Base-by-base conservation (phyloP, 2,329 filamentous ascomycete species). In the Balansia obtecta region DNA sequence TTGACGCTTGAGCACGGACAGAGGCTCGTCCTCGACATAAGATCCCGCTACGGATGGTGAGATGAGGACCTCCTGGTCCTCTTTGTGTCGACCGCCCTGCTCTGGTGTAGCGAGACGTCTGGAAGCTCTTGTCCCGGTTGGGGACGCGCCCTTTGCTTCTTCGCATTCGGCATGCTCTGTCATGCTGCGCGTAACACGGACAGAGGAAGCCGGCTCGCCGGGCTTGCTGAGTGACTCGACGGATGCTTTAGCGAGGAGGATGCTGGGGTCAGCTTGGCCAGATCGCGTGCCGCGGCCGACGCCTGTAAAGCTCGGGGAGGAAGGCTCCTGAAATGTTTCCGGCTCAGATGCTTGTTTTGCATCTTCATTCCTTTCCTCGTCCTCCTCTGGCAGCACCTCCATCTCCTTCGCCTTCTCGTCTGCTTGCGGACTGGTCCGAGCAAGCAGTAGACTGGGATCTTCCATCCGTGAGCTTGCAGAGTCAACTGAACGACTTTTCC, bases 1-100 rank as follows among this genome's bases (percentile, higher is more conserved):
- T 46, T 74, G 70, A 2, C 68, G 53, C 57, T 75, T 77, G 37
- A 74, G 62, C 1, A 63, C 59, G 40, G 63, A 61, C 52, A 65
- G 50, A 30, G 58, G 59, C 44, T 63, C 60, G 41, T 63, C 60
- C 45, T 58, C 54, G 12, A 48, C 33, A 18, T 52, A 53, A 49
- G 51, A 61, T 34, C 45, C 60, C 27, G 58, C 54, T 30, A 63
- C 57, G 4, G 63, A 64, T 6, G 66, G 62, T 12, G 63, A 60
- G 30, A 55, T 56, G 27, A 58, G 51, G 13, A 45, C 32, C 10
- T 55, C 55, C 3, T 41, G 50, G 22, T 58, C 52, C 20, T 57
- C 45, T 6, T 46, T 33, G 6, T 20, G 45, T n/a, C 27, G 27
- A 33, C 33, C 40, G 8, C 45, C 3, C 32, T 50, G 18, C 41